Percentiles rank a stretch among this genome's conserved stretches.
Evolutionary conservation across 2,329 filamentous ascomycete species (phyloP).

Genomic region (Ilyonectria robusta): DNA sequence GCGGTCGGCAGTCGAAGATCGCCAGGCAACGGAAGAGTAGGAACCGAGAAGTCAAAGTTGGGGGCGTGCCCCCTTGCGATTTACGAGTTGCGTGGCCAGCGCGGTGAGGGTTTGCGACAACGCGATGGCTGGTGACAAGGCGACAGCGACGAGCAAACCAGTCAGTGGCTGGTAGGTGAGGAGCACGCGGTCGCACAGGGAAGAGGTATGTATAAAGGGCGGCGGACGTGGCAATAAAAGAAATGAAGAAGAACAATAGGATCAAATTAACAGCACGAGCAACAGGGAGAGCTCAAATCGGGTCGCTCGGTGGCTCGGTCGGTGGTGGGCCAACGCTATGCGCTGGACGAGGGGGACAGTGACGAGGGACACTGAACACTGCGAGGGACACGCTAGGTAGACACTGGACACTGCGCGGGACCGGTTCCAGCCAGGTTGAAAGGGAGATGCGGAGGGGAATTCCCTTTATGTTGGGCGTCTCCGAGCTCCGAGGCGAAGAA

Average conservation of each 20-base stretch:
- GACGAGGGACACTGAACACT: not conserved
- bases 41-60: constrained; percentile 6
- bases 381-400: not conserved
- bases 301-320: not conserved
- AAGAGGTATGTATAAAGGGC: not conserved
- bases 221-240: not conserved
- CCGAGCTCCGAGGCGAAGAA: constrained; percentile 34
- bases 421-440: constrained; percentile 24
- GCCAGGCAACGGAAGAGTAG: constrained; percentile 10
- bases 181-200: not conserved
- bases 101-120: constrained; percentile 1
- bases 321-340: not conserved
- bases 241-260: not conserved
- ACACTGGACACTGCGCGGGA: not conserved
- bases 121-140: constrained; percentile 7
- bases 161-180: constrained; percentile 3
- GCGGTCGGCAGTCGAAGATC: constrained; percentile 29
- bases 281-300: not conserved
- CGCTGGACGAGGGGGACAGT: not conserved
- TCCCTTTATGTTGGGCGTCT: constrained; percentile 43
- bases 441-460: constrained; percentile 36
- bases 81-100: constrained; percentile 21
- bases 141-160: constrained; percentile 6
- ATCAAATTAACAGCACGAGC: constrained; percentile 1
- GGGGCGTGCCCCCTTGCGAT: constrained; percentile 15